Base-by-base conservation (phyloP, 1,139 yeast species). In the Suhomyces panamericanus region DNA sequence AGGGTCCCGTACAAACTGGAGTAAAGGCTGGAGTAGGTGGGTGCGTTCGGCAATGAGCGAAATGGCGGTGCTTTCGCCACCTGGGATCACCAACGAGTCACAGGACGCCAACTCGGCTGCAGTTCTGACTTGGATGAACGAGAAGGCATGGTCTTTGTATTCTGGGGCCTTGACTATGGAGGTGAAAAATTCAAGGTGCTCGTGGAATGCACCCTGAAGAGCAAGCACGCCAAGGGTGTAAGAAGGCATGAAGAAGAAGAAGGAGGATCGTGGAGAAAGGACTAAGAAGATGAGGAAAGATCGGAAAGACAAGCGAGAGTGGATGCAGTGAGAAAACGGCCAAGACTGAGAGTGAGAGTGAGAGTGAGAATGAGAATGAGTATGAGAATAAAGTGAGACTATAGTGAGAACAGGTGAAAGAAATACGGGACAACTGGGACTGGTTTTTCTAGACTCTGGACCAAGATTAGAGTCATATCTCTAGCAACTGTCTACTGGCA, bases 41-140 rank as follows among this genome's bases (percentile, higher is more conserved):
- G 84, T 77, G 46, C 90, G 66, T 58, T 85, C 84, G 1, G 95
- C 87, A 35, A 87, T 80, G 34, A 85, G 68, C 1, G 91, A 83
- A 50, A 87, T 87, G 9, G 90, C 66, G 0, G 95, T 87, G 42
- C 89, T 82, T 62, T 87, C 96, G 13, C 96, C 96, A 3, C 89
- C 90, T 1, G 95, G 95, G 14, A 87, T 76, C 20, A 87, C 81
- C 34, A 87, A 64, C 0, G 85, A 87, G 51, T 78, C 73, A 52
- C 90, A 80, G 27, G 48, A 44, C 0, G 49, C 60, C 14, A 87
- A 69, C 48, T 85, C 79, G 16, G 64, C 69, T 3, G 66, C 59
- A 0, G 83, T 81, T 51, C 80, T 70, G 10, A 87, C 87, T 47
- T 80, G 79, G 3, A 72, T 61, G 15, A 81, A 66, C 10, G 53